phyloP scores from a whole-genome alignment of 305 asterid genomes.

The Fraxinus sp. region DNA sequence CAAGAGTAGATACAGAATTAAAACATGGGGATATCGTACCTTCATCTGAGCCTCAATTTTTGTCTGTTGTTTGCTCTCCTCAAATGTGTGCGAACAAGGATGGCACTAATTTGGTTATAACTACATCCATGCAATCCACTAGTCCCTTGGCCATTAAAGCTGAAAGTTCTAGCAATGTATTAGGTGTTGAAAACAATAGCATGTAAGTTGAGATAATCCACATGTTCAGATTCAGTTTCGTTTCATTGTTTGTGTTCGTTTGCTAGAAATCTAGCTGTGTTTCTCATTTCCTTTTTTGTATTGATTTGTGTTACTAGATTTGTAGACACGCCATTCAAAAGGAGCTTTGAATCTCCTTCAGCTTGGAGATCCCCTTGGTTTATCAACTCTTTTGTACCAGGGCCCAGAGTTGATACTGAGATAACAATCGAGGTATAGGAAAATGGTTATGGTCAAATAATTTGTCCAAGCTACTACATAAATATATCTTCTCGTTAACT shows the following conservation, averaged over 20 bases:
- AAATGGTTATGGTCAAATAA: constrained; percentile 7
- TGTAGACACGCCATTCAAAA: constrained; percentile 63
- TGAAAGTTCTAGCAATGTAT: constrained; percentile 53
- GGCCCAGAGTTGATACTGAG: constrained; percentile 71
- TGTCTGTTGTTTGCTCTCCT: constrained; percentile 60
- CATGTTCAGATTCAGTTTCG: constrained; percentile 5
- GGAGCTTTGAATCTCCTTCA: constrained; percentile 78
- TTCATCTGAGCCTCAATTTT: constrained; percentile 43
- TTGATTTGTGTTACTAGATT: constrained; percentile 35
- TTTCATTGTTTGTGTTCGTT: constrained; percentile 3
- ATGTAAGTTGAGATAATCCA: constrained; percentile 51
- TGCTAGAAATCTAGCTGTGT: constrained; percentile 1
- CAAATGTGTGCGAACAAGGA: constrained; percentile 52
- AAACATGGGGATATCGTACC: constrained; percentile 37
- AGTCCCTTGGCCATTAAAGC: constrained; percentile 51
- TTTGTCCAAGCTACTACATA: not conserved
- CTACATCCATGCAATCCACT: constrained; percentile 44
- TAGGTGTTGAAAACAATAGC: constrained; percentile 50
- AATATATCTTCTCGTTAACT: not conserved
- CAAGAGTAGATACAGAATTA: constrained; percentile 45
- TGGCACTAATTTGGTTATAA: constrained; percentile 45
- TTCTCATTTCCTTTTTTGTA: constrained; percentile 11
- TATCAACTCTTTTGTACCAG: constrained; percentile 56
- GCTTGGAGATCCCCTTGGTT: constrained; percentile 93
- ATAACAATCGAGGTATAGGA: constrained; percentile 63